Conservation (phyloP, 2,329 filamentous ascomycete genomes). For the Exophiala sp. region DNA sequence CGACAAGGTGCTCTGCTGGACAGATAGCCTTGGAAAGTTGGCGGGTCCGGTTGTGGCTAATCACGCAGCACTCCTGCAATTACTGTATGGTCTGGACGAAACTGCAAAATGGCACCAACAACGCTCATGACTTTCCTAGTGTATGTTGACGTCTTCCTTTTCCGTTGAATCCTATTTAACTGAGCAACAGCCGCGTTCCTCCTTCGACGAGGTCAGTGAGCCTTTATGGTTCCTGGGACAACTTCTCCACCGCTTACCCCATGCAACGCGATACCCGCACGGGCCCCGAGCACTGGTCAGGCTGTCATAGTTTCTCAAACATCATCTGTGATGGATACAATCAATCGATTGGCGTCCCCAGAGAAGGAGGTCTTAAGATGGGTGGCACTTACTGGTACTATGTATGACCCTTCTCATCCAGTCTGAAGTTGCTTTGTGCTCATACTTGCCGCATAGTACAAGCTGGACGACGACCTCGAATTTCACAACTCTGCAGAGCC, state of each 20-base stretch:
- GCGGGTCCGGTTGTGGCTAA: neutral
- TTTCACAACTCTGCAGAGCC: constrained; percentile 69
- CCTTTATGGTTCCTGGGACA: constrained; percentile 91
- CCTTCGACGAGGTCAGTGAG: constrained; percentile 60
- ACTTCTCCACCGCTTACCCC: constrained; percentile 72
- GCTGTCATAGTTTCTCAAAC: constrained; percentile 80
- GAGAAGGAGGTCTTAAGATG: constrained; percentile 83
- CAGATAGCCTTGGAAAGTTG: neutral
- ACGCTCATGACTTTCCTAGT: constrained; percentile 34
- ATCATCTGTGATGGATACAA: constrained; percentile 75
- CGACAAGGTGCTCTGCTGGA: neutral
- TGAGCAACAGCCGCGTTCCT: constrained; percentile 33
- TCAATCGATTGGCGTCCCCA: constrained; percentile 48
- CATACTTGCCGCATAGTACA: constrained; percentile 60
- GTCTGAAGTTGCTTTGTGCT: neutral
- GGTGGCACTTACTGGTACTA: constrained; percentile 95
- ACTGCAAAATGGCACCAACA: constrained; percentile 26
- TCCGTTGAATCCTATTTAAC: constrained; percentile 23
- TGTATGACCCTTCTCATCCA: constrained; percentile 52
- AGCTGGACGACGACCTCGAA: constrained; percentile 74
- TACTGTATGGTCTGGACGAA: constrained; percentile 8
- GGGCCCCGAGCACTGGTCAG: constrained; percentile 75
- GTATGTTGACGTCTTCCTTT: constrained; percentile 22
- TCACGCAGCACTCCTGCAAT: neutral
- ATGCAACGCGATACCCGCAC: constrained; percentile 78